phyloP scores from a whole-genome alignment of 805 yeast genomes.

The Saccharomyces paradoxus region DNA sequence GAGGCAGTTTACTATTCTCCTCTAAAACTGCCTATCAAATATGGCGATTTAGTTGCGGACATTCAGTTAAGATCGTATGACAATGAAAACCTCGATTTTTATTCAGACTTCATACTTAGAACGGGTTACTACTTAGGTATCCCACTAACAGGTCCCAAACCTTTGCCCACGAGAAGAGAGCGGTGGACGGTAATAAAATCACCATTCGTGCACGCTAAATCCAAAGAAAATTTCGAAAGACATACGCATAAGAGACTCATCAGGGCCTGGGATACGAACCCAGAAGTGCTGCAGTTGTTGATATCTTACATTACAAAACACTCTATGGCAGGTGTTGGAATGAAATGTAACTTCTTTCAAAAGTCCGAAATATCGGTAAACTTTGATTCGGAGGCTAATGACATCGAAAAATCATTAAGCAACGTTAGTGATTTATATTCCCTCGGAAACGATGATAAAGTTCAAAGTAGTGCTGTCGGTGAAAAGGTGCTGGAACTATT shows the following conservation, averaged over 20 bases:
- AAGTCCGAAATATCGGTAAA: constrained; percentile 41
- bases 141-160: constrained; percentile 70
- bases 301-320: constrained; percentile 71
- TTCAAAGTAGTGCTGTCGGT: constrained; percentile 12
- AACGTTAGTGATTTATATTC: background rate
- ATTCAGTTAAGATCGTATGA: constrained; percentile 66
- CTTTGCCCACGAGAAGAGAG: constrained; percentile 62
- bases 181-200: constrained; percentile 90
- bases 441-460: background rate
- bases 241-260: constrained; percentile 69
- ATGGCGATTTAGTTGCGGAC: constrained; percentile 75
- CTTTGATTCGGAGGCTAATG: constrained; percentile 1
- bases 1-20: constrained; percentile 80
- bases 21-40: constrained; percentile 51
- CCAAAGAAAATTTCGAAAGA: constrained; percentile 91
- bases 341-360: constrained; percentile 61
- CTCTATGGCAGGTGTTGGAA: constrained; percentile 73
- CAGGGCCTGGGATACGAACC: constrained; percentile 74
- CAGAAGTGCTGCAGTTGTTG: constrained; percentile 77
- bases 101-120: constrained; percentile 78
- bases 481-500: constrained; percentile 63
- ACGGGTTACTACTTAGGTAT: constrained; percentile 86
- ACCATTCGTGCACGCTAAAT: constrained; percentile 89
- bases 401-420: background rate
- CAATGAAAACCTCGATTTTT: constrained; percentile 60